A percentile compares a stretch with the other conserved stretches of the same genome.
phyloP scores from a whole-genome alignment of 2,329 filamentous ascomycete genomes.

The Paracoccidioides brasiliensis region DNA sequence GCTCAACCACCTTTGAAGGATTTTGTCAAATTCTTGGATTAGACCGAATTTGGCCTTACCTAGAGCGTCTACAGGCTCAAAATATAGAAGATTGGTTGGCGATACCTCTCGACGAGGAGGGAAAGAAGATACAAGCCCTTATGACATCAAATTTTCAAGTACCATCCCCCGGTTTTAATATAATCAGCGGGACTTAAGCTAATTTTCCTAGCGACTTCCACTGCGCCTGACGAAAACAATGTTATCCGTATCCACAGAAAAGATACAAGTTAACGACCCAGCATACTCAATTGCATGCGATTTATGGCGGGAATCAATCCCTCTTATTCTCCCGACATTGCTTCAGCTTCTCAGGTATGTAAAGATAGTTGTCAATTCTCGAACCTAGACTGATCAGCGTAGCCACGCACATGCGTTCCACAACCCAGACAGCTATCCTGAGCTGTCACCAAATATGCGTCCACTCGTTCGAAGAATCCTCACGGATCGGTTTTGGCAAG shows the following conservation, averaged over 20 bases:
- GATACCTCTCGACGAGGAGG: slow-evolving; percentile 63
- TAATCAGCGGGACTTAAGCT: neutral
- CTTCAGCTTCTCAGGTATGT: slow-evolving; percentile 63
- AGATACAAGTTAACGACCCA: slow-evolving; percentile 59
- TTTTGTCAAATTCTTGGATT: slow-evolving; percentile 74
- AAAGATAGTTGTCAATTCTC: neutral
- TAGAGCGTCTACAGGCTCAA: slow-evolving; percentile 59
- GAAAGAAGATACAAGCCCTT: slow-evolving; percentile 62
- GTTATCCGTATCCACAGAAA: slow-evolving; percentile 83
- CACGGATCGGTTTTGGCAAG: slow-evolving; percentile 96
- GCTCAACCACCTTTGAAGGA: slow-evolving; percentile 58
- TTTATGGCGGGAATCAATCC: slow-evolving; percentile 77
- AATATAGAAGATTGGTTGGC: slow-evolving; percentile 72
- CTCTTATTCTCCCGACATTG: slow-evolving; percentile 69
- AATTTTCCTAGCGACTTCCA: slow-evolving; percentile 49
- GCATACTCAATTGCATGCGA: slow-evolving; percentile 62
- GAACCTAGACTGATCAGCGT: slow-evolving; percentile 8
- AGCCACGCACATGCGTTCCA: slow-evolving; percentile 86
- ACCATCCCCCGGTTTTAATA: slow-evolving; percentile 8
- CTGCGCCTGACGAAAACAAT: slow-evolving; percentile 82
- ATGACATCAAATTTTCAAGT: slow-evolving; percentile 64
- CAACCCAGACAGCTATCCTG: slow-evolving; percentile 70
- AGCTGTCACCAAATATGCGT: slow-evolving; percentile 62
- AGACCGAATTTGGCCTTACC: slow-evolving; percentile 66
- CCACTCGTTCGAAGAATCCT: slow-evolving; percentile 67